Base-by-base conservation (phyloP, 108 stramenopile genomes). In the Cyclotella sp. region DNA sequence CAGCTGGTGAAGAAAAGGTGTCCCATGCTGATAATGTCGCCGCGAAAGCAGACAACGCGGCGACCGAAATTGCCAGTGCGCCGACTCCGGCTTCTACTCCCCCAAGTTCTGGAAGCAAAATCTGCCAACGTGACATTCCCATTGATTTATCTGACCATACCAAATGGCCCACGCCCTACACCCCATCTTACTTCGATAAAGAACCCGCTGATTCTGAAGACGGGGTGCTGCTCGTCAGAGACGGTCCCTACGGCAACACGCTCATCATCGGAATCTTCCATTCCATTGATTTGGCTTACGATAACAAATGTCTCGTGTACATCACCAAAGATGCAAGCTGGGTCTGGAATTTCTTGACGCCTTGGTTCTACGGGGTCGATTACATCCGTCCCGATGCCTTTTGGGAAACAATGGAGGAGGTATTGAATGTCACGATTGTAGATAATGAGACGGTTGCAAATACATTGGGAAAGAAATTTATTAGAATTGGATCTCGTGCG, bases 201-300 rank as follows among this genome's bases (percentile, higher is more conserved):
- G 63, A 63, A 21, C 19, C 63, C 42, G 21, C 60, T 9, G 29
- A 42, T 13, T 63, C 63, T 21, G 43, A 6, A 41, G 43, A 63
- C 5, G 63, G 21, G 11, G 19, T 63, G 9, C 5, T 63, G 10
- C 41, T 63, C 6, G 43, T 7, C 3, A 43, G 21, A 3, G 41
- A 19, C 43, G 11, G 11, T 41, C 42, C 63, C 11, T 63, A n/a
- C 43, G 63, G 63, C n/a, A 21, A 22, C 41, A 63, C 40, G 4
- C 63, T 44, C 63, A 63, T 63, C 19, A 44, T 44, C 43, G 63
- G 42, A n/a, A n/a, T 63, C 18, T 63, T 63, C 21, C 39, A 44
- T 9, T 39, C 42, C n/a, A 44, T 63, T 42, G 63, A 63, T 44
- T 11, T 63, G 3, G 63, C 63, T 4, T 63, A 63, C 43, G 63